Evolutionary conservation across 1,139 yeast genomes (phyloP), one percentile per base, ranked within the genome.

Genomic region (Yamadazyma oceani): DNA sequence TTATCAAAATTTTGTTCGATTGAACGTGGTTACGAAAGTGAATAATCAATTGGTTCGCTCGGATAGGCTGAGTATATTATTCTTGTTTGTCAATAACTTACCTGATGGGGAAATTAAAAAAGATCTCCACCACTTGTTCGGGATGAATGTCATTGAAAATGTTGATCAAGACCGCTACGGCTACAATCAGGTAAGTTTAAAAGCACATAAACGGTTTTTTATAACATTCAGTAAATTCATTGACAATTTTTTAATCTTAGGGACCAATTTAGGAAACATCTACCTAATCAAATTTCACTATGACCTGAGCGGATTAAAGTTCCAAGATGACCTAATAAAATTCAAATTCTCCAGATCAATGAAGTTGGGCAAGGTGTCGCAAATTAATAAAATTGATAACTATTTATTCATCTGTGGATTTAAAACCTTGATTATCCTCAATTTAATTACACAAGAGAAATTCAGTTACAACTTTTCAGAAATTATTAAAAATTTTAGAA

Each of bases 81-180:
- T 40, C 31, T 31, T 32, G 12, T 49, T 49, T 26, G 30, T 48
- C 10, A 35, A 40, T 14, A 38, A 39, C 22, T 30, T 49, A 30
- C 46, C 51, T 2, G 39, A 38, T 32, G 53, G 53, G 12, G 53
- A 49, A 31, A 49, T 49, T 21, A 49, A 48, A 33, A 49, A 48
- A 17, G 53, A 49, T 30, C 38, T 49, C 15, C 32, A 31, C 15
- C 53, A 49, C 36, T 38, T 49, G 29, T 45, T 48, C 31, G 53
- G 53, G 3, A 49, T 49, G 52, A 48, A 48, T 31, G 35, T 48
- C 9, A 37, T 49, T 9, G 19, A 35, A 15, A 24, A 39, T 22
- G 35, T 38, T 11, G 33, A 17, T n/a, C 14, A 28, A 6, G 28
- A 35, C 8, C 13, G 19, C n/a, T 41, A 43, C 22, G 34, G 39